Base-by-base conservation (phyloP, 768 basidiomycete genomes). In the Xerocomus spinulosus region DNA sequence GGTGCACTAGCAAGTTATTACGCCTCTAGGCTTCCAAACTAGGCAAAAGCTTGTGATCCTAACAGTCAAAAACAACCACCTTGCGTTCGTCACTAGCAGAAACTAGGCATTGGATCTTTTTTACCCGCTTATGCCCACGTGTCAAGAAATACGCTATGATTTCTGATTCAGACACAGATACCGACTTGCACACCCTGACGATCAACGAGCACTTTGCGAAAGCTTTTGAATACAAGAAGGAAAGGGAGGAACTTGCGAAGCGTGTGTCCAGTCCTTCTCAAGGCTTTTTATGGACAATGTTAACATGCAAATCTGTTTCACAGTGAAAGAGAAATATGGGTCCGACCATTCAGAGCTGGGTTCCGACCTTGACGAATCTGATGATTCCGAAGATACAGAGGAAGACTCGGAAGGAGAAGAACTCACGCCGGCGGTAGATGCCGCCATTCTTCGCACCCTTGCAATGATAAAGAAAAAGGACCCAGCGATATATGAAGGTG, bases 351-450 rank as follows among this genome's bases (percentile, higher is more conserved):
- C 83, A 29, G 50, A 14, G 4, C 49, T 56, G 4, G 51, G 48
- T n/a, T 52, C 53, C 17, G 52, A 46, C 5, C 23, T 20, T 0
- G 73, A 75, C 12, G 70, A 69, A 17, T 75, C 71, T 1, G 73
- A 73, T 15, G 81, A 77, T 2, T 87, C 84, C 0, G 87, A 91
- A 61, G 78, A 79, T 24, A 84, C 80, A 35, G 89, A 92, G 58
- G 94, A 98, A 62, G 94, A 98, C 63, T 89, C 93, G 60, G 88
- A 95, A 48, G 96, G 93, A 13, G 91, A 92, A 56, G 90, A 97
- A 63, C 79, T 98, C 42, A 98, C 94, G 0, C 92, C 93, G 4
- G 85, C 84, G 0, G 81, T 97, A 42, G 95, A 97, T 59, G 96
- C 83, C 36, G 96, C 96, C 17, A 96, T 98, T 57, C 75, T 98